Percentiles rank a stretch among this genome's conserved stretches.
phyloP scores from a whole-genome alignment of 1,284 basidiomycete genomes.

The Tylopilus sp. region DNA sequence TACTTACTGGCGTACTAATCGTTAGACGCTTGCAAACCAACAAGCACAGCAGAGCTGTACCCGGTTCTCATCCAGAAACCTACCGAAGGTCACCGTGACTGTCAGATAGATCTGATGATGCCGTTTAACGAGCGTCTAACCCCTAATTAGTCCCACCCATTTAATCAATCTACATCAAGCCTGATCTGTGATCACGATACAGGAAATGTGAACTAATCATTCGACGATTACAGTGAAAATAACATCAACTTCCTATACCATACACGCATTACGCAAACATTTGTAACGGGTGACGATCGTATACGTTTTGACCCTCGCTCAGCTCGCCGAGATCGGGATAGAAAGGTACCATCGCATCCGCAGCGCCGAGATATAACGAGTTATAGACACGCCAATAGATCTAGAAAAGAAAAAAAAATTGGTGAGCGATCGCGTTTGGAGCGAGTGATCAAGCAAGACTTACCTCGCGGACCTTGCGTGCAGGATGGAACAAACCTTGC shows the following conservation, averaged over 20 bases:
- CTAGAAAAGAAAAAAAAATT: constrained; percentile 19
- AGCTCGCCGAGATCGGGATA: constrained; percentile 87
- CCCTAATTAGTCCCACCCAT: too few relatives aligned
- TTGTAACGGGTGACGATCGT: constrained; percentile 80
- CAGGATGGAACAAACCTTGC: constrained; percentile 94
- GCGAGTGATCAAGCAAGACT: constrained; percentile 16
- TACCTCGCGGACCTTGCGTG: constrained; percentile 92
- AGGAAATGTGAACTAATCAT: background rate
- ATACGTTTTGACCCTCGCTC: constrained; percentile 84
- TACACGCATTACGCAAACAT: constrained; percentile 57
- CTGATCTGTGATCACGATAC: background rate
- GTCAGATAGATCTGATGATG: too few relatives aligned
- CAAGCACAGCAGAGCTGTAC: too few relatives aligned
- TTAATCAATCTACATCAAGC: too few relatives aligned
- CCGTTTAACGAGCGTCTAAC: too few relatives aligned
- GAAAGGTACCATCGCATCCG: constrained; percentile 90
- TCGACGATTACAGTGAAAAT: constrained; percentile 10
- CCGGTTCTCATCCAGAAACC: too few relatives aligned
- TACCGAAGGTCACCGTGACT: too few relatives aligned
- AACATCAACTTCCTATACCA: constrained; percentile 3
- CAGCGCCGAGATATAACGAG: constrained; percentile 81
- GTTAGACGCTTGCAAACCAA: too few relatives aligned
- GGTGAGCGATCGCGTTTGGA: constrained; percentile 1
- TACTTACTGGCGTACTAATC: too few relatives aligned
- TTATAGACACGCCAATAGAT: constrained; percentile 93